phyloP scores from a whole-genome alignment of 75 land plant genomes.

The Picea sitchensis region DNA sequence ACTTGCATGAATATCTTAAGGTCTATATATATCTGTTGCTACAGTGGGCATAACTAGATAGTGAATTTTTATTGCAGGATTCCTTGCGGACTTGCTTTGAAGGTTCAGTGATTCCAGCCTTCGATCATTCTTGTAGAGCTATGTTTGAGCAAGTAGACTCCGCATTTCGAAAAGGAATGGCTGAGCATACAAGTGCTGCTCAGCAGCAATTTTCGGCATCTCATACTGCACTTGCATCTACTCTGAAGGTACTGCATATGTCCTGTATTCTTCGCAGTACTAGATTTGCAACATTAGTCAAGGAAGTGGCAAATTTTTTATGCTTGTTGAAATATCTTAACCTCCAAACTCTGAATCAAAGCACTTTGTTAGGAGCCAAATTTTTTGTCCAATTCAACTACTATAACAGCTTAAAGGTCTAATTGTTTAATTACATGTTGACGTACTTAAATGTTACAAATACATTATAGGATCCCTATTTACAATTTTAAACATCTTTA shows the following conservation, averaged over 20 bases:
- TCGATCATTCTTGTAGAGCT: slow-evolving; percentile 84
- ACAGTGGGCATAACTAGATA: neutral
- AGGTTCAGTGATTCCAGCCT: slow-evolving; percentile 76
- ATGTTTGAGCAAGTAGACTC: slow-evolving; percentile 98
- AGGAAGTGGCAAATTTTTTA: too few relatives aligned
- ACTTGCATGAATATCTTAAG: neutral
- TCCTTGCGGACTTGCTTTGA: slow-evolving; percentile 72
- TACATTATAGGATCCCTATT: too few relatives aligned
- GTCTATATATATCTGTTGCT: neutral
- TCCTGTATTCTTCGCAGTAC: neutral
- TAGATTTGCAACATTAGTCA: too few relatives aligned
- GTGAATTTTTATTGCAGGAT: slow-evolving; percentile 47
- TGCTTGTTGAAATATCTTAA: too few relatives aligned
- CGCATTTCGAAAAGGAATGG: slow-evolving; percentile 92
- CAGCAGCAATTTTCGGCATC: slow-evolving; percentile 71
- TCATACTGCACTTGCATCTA: slow-evolving; percentile 66
- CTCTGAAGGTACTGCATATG: slow-evolving; percentile 55
- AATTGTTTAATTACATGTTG: too few relatives aligned
- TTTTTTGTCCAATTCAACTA: too few relatives aligned
- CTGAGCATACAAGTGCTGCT: slow-evolving; percentile 67
- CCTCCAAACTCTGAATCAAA: too few relatives aligned
- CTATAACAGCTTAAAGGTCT: too few relatives aligned
- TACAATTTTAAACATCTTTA: too few relatives aligned
- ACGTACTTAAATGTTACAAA: too few relatives aligned
- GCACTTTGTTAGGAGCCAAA: too few relatives aligned